phyloP scores from a whole-genome alignment of 192 early-diverging fungal genomes.

The Coemansia sp. region DNA sequence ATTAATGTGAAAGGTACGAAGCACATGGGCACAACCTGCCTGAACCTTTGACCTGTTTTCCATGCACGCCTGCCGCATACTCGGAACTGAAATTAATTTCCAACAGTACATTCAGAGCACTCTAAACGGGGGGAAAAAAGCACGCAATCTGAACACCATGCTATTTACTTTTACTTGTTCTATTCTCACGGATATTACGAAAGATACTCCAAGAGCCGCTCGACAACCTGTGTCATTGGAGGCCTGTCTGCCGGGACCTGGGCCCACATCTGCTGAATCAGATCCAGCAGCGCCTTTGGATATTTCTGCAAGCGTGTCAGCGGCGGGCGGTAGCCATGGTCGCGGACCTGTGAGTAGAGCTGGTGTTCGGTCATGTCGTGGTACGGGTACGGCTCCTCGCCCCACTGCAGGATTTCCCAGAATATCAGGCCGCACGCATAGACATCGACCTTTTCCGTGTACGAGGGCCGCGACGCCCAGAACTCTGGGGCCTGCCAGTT shows the following conservation, averaged over 20 bases:
- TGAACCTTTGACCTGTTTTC: no score
- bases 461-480: conserved; percentile 67
- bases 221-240: conserved; percentile 70
- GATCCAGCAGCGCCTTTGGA: conserved; percentile 58
- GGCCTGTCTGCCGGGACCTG: conserved; percentile 60
- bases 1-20: no score
- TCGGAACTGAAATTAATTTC: neutral
- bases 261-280: conserved; percentile 77
- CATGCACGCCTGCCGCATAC: neutral
- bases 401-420: conserved; percentile 79
- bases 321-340: conserved; percentile 61
- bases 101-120: no score
- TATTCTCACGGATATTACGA: conserved; percentile 27
- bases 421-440: conserved; percentile 76
- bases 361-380: conserved; percentile 66
- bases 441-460: conserved; percentile 70
- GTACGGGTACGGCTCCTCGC: conserved; percentile 67
- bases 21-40: no score
- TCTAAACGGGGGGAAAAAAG: neutral
- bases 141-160: neutral
- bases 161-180: neutral
- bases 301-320: conserved; percentile 59
- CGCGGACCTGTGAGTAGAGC: conserved; percentile 61
- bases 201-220: conserved; percentile 65
- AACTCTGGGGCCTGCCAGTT: conserved; percentile 83